Evolutionary conservation across 108 stramenopile species (phyloP).

Genomic region (Stephanodiscus triporus): DNA sequence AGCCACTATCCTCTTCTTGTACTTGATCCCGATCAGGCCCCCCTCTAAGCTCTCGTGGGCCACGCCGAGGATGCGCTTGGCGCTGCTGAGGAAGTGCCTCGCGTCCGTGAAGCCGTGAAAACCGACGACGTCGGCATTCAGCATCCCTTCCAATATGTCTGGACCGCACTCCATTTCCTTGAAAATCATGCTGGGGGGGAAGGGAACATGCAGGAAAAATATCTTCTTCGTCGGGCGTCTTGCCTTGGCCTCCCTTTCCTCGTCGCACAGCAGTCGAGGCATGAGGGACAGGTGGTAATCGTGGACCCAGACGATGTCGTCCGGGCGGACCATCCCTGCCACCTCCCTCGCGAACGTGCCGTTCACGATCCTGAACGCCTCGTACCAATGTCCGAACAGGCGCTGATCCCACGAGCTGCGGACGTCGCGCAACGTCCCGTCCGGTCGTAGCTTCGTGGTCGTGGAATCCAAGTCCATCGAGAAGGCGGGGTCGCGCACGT

Average conservation of each 20-base stretch:
- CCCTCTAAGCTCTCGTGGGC: conserved; percentile 54
- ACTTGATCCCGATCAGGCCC: conserved; percentile 78
- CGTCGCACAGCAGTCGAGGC: conserved; percentile 59
- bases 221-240: conserved; percentile 52
- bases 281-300: conserved; percentile 86
- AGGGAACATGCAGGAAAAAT: conserved; percentile 89
- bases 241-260: conserved; percentile 21
- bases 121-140: conserved; percentile 78
- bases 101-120: conserved; percentile 91
- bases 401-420: conserved; percentile 52
- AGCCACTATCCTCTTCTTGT: conserved; percentile 67
- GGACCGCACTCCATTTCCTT: conserved; percentile 66
- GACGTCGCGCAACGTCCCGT: conserved; percentile 24
- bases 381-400: conserved; percentile 45
- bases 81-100: conserved; percentile 83
- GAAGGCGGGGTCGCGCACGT: conserved; percentile 46
- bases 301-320: conserved; percentile 84
- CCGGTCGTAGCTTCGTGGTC: conserved; percentile 14
- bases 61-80: conserved; percentile 80
- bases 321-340: conserved; percentile 32
- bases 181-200: conserved; percentile 85
- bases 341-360: conserved; percentile 57
- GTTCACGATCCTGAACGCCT: conserved; percentile 64
- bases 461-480: conserved; percentile 51
- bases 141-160: conserved; percentile 71